phyloP scores from a whole-genome alignment of 2,329 filamentous ascomycete species.

The Colletotrichum cereale region DNA sequence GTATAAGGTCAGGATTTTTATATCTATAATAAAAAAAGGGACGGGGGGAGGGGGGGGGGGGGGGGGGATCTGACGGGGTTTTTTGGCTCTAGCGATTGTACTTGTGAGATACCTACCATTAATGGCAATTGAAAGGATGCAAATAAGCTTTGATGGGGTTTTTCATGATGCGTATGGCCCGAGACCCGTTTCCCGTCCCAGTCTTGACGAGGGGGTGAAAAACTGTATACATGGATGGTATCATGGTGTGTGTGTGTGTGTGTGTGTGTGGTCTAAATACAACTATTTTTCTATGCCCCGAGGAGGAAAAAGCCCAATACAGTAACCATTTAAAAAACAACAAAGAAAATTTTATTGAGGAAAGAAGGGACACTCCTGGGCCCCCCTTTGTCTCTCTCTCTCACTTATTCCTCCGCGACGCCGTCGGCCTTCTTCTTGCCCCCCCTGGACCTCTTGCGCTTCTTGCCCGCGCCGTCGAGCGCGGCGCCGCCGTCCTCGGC shows the following conservation, averaged over 20 bases:
- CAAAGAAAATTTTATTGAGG: no score
- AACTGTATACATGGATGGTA: constrained; percentile 30
- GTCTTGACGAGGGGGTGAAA: neutral
- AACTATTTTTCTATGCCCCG: constrained; percentile 31
- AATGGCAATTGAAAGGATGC: constrained; percentile 6
- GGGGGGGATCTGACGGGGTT: no score
- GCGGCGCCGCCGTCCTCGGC: constrained; percentile 47
- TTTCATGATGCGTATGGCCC: neutral
- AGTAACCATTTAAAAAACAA: neutral
- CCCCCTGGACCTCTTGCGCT: constrained; percentile 64
- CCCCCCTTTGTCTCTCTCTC: neutral
- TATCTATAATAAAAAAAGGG: constrained; percentile 2
- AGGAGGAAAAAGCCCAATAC: neutral
- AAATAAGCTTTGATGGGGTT: neutral
- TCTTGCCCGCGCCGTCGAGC: constrained; percentile 55
- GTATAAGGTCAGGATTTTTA: constrained; percentile 4
- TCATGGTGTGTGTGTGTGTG: neutral
- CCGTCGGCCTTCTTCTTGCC: constrained; percentile 54
- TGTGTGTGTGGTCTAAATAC: constrained; percentile 33
- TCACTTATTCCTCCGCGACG: constrained; percentile 24
- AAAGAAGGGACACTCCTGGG: neutral
- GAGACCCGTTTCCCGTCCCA: neutral
- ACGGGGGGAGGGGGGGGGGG: no score
- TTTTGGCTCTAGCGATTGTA: constrained; percentile 25
- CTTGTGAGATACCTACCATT: constrained; percentile 33